Base-by-base conservation (phyloP, 2,329 filamentous ascomycete species). In the Cladosporium sp. region DNA sequence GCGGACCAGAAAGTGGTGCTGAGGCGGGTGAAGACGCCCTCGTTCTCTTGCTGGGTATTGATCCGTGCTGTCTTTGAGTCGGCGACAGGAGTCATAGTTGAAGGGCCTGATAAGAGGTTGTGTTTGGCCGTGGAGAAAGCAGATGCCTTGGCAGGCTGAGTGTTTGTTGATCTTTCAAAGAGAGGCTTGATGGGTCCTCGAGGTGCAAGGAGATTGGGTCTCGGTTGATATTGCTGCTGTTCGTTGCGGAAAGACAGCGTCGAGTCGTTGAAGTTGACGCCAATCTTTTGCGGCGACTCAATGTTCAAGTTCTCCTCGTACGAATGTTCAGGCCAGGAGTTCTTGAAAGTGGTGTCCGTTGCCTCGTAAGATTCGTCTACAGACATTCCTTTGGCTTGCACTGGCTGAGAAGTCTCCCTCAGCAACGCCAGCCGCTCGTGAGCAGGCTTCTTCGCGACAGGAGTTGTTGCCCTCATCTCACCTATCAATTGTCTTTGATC, bases 291-390 rank as follows among this genome's bases (percentile, higher is more conserved):
- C 8, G 76, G 76, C 14, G 76, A 77, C 7, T 73, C 72, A 25
- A 73, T 58, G 53, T 78, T 78, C n/a, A 77, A 69, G 25, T 72
- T 68, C 62, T 77, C 76, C 63, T 76, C 72, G 67, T 78, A 77
- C 69, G 63, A 65, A 16, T 59, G 63, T 25, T 63, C 60, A 4
- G 60, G 60, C 60, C 60, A 63, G 6, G 34, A 43, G 56, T 59
- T 57, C 43, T 57, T 65, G 14, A 59, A 43, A 1, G 57, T 48
- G 8, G 60, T 58, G 1, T 60, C 57, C n/a, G 56, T 58, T 23
- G 65, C 67, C 21, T 62, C 65, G 11, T 65, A 68, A 28, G 53
- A 53, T 7, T n/a, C 51, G 5, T 56, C 51, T 4, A 30, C 34
- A 14, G 66, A 30, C 25, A n/a, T 11, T 11, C 25, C 25, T 5